These are phyloP conservation scores for Malus domestica DNA, from an alignment of 306 rosid genomes.

Conservation along the genomic window DNA sequence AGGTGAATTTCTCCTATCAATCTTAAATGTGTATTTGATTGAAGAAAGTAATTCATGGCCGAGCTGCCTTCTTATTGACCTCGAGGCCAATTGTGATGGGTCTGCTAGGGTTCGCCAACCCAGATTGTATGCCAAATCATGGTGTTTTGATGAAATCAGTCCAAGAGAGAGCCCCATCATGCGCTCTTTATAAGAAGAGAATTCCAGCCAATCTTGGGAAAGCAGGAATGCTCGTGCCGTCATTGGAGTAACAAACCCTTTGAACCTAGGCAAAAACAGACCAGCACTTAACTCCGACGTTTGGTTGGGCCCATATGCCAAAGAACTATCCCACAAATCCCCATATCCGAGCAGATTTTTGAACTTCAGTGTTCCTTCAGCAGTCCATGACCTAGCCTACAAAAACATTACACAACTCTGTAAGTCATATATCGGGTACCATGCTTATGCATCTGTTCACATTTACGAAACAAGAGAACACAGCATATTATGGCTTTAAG, in stretches of 20 bases:
- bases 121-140: constrained; percentile 77
- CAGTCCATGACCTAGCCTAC: constrained; percentile 84
- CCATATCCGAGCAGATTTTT: constrained; percentile 89
- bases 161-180: constrained; percentile 72
- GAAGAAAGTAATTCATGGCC: constrained; percentile 88
- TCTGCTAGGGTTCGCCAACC: constrained; percentile 95
- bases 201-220: constrained; percentile 92
- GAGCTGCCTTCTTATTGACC: constrained; percentile 92
- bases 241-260: constrained; percentile 55
- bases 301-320: constrained; percentile 83
- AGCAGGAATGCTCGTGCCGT: constrained; percentile 62
- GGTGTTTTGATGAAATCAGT: constrained; percentile 63
- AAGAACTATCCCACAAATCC: constrained; percentile 88
- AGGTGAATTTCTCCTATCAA: constrained; percentile 77
- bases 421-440: constrained; percentile 3
- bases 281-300: constrained; percentile 82
- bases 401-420: constrained; percentile 30
- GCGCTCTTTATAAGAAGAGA: constrained; percentile 86
- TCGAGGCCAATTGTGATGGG: constrained; percentile 83
- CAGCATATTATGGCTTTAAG: background rate
- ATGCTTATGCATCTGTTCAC: background rate
- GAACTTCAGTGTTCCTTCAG: constrained; percentile 74
- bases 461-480: background rate
- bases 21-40: constrained; percentile 70
- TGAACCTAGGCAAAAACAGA: constrained; percentile 64